A percentile compares a stretch with the other conserved stretches of the same genome.
These are phyloP conservation scores for Kandelia obovata DNA, from an alignment of 345 rosid genomes.

Conservation along the genomic window DNA sequence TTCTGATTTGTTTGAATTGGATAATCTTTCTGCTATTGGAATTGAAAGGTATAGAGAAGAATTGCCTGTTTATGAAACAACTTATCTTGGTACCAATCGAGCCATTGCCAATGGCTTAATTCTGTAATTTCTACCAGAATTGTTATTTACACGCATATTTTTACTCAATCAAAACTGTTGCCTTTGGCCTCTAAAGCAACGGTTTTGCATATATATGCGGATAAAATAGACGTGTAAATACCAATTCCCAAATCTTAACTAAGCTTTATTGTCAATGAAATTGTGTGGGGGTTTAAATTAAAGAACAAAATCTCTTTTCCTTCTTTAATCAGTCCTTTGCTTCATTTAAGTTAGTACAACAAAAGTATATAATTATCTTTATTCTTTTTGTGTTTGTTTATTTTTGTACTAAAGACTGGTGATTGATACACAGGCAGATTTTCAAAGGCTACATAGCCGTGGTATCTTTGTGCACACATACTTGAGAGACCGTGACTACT, in stretches of 20 bases:
- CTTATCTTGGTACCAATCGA: slow-evolving; percentile 67
- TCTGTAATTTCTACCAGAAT: slow-evolving; percentile 39
- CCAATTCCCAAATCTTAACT: no score
- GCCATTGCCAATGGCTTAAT: slow-evolving; percentile 65
- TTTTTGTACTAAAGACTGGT: not conserved
- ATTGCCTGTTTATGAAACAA: slow-evolving; percentile 91
- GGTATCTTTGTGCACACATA: not conserved
- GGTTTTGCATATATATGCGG: no score
- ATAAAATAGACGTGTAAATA: no score
- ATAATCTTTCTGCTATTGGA: slow-evolving; percentile 76
- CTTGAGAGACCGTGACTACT: slow-evolving; percentile 19
- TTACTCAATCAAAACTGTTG: no score
- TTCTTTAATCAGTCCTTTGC: slow-evolving; percentile 6
- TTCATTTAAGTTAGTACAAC: slow-evolving; percentile 8
- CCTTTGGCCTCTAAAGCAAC: no score
- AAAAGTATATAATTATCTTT: not conserved
- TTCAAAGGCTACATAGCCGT: slow-evolving; percentile 2
- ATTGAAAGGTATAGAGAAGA: slow-evolving; percentile 67
- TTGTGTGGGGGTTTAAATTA: slow-evolving; percentile 57
- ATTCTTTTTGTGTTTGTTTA: slow-evolving; percentile 5
- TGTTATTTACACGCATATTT: no score
- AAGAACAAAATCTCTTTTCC: slow-evolving; percentile 32
- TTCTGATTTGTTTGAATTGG: slow-evolving; percentile 90
- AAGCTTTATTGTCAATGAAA: slow-evolving; percentile 27
- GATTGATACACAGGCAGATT: slow-evolving; percentile 9